Evolutionary conservation across 1,284 basidiomycete genomes (phyloP).

Genomic region (Sphaerobolus stellatus): DNA sequence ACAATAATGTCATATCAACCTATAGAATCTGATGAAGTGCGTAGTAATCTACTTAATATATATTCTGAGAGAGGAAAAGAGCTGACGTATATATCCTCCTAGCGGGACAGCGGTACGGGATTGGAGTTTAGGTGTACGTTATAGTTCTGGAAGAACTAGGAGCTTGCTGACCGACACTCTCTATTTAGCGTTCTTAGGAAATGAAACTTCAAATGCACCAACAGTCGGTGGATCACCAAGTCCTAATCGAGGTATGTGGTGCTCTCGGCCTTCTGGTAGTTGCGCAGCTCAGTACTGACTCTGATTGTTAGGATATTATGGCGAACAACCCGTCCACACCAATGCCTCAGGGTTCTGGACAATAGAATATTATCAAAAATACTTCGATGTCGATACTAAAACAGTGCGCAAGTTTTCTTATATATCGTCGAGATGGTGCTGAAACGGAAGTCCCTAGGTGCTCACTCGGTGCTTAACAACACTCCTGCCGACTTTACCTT

Average conservation of each 20-base stretch:
- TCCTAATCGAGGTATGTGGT: too few relatives aligned
- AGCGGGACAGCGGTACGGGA: too few relatives aligned
- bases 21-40: conserved; percentile 57
- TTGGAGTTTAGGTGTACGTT: too few relatives aligned
- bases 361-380: conserved; percentile 75
- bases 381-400: conserved; percentile 79
- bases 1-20: conserved; percentile 25
- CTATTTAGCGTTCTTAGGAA: too few relatives aligned
- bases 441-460: conserved; percentile 43
- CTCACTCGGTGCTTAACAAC: conserved; percentile 71
- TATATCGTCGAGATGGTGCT: neutral
- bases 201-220: too few relatives aligned
- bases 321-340: conserved; percentile 45
- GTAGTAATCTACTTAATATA: too few relatives aligned
- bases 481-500: conserved; percentile 57
- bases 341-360: conserved; percentile 64
- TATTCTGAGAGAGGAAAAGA: too few relatives aligned
- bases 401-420: conserved; percentile 43
- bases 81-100: too few relatives aligned
- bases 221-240: too few relatives aligned
- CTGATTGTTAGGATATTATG: conserved; percentile 45
- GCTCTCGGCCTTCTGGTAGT: too few relatives aligned
- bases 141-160: too few relatives aligned
- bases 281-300: conserved; percentile 3
- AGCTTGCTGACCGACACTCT: too few relatives aligned